phyloP scores from a whole-genome alignment of 2,329 filamentous ascomycete genomes.

The Dothideomycetidae sp. region DNA sequence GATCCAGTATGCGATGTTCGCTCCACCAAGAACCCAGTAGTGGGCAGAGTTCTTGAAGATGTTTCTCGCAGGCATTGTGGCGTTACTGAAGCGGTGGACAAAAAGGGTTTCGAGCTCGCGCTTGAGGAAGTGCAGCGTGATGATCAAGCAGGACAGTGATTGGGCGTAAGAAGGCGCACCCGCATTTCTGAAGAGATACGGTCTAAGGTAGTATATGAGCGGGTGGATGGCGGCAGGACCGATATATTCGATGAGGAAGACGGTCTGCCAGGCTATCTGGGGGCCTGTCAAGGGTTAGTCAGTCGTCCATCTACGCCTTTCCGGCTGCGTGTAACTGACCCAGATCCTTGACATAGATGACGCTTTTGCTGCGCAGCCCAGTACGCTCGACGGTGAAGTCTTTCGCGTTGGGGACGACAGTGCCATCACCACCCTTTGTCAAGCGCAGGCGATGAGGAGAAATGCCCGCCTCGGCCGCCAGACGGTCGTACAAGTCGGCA shows the following conservation, averaged over 20 bases:
- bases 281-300: conserved; percentile 43
- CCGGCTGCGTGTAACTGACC: conserved; percentile 38
- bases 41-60: conserved; percentile 91
- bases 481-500: conserved; percentile 42
- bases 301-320: conserved; percentile 1
- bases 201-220: conserved; percentile 54
- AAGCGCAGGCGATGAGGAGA: conserved; percentile 47
- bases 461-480: conserved; percentile 40
- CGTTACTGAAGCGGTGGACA: conserved; percentile 85
- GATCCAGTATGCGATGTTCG: conserved; percentile 70
- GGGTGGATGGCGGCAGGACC: conserved; percentile 82
- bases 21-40: conserved; percentile 78
- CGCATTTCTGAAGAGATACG: conserved; percentile 51
- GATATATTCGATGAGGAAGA: conserved; percentile 90
- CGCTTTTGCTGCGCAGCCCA: conserved; percentile 44
- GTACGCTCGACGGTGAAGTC: conserved; percentile 39
- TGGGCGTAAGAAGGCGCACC: conserved; percentile 49
- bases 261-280: conserved; percentile 83
- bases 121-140: conserved; percentile 79
- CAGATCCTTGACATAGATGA: conserved; percentile 80
- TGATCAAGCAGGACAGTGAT: conserved; percentile 56
- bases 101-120: conserved; percentile 90
- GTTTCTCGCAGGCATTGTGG: conserved; percentile 82
- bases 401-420: conserved; percentile 40
- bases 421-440: conserved; percentile 50